Conservation (phyloP, 1,139 yeast genomes). For the Geotrichum klebahnii region DNA sequence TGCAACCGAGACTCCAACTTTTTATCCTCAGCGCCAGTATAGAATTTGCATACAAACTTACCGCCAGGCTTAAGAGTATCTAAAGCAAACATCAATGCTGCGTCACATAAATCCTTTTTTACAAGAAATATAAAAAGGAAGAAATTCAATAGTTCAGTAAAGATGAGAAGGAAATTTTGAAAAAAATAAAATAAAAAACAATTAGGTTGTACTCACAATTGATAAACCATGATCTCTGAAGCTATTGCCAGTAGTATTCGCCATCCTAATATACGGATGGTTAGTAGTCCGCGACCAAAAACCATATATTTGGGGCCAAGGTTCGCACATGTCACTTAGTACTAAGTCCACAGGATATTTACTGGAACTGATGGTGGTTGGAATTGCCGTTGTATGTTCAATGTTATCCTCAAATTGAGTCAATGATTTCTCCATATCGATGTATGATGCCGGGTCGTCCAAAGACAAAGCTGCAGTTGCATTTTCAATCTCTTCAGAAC, state of each 20-base stretch:
- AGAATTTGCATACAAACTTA: slow-evolving; percentile 65
- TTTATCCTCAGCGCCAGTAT: slow-evolving; percentile 64
- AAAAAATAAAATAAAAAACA: background rate
- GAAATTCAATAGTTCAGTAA: slow-evolving; percentile 3
- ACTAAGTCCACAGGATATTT: slow-evolving; percentile 58
- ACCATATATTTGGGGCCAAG: slow-evolving; percentile 61
- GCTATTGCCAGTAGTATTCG: slow-evolving; percentile 62
- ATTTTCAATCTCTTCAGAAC: slow-evolving; percentile 1
- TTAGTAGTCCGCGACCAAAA: slow-evolving; percentile 71
- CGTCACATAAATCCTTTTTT: slow-evolving; percentile 75
- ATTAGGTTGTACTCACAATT: slow-evolving; percentile 43
- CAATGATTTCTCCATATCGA: slow-evolving; percentile 26
- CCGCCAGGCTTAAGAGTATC: slow-evolving; percentile 69
- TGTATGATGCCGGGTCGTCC: slow-evolving; percentile 21
- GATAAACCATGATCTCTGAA: slow-evolving; percentile 60
- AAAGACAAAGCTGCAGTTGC: slow-evolving; percentile 2
- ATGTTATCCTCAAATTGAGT: slow-evolving; percentile 11
- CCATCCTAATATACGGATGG: slow-evolving; percentile 72
- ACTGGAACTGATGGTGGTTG: slow-evolving; percentile 11
- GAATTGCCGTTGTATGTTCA: slow-evolving; percentile 3
- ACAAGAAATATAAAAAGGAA: slow-evolving; percentile 4
- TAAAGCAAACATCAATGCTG: slow-evolving; percentile 72
- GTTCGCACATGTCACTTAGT: slow-evolving; percentile 83
- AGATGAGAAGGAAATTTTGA: background rate
- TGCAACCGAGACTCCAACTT: slow-evolving; percentile 54